phyloP scores from a whole-genome alignment of 208 protist species.

The Wallacemonas sp. region DNA sequence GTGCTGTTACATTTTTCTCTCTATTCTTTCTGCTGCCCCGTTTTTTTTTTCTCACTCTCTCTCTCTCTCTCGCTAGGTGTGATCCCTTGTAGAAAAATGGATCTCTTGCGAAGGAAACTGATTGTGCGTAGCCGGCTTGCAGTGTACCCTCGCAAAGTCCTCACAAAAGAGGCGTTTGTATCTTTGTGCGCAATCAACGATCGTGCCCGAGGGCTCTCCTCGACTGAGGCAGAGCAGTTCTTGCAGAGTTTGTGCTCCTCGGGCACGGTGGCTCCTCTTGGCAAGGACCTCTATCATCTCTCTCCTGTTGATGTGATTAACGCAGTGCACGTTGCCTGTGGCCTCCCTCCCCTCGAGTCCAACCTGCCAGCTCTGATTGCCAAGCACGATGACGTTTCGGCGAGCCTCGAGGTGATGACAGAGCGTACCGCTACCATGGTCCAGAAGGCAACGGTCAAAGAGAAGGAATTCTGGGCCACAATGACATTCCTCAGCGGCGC shows the following conservation, averaged over 20 bases:
- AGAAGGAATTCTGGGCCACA: constrained; percentile 70
- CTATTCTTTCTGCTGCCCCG: neutral
- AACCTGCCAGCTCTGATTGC: neutral
- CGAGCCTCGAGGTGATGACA: neutral
- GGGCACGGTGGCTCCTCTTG: constrained; percentile 34
- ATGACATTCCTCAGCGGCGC: constrained; percentile 52
- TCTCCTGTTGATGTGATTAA: constrained; percentile 49
- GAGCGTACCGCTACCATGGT: constrained; percentile 11
- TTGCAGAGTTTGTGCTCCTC: constrained; percentile 37
- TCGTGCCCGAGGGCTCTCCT: constrained; percentile 26
- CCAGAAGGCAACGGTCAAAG: constrained; percentile 20
- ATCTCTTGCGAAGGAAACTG: constrained; percentile 4
- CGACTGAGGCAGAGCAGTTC: constrained; percentile 42
- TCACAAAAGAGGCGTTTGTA: constrained; percentile 40
- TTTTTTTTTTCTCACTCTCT: neutral
- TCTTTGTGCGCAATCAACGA: constrained; percentile 29
- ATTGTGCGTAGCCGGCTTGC: constrained; percentile 6
- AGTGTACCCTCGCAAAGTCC: constrained; percentile 19
- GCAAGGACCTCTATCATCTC: constrained; percentile 36
- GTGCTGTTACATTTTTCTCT: too few species aligned
- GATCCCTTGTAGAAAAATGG: neutral
- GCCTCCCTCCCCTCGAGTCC: constrained; percentile 41
- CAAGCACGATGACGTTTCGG: neutral
- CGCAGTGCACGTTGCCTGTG: constrained; percentile 49
- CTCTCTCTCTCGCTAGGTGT: neutral